phyloP scores from a whole-genome alignment of 31 red algal genomes.

The Porphyra umbilicalis region DNA sequence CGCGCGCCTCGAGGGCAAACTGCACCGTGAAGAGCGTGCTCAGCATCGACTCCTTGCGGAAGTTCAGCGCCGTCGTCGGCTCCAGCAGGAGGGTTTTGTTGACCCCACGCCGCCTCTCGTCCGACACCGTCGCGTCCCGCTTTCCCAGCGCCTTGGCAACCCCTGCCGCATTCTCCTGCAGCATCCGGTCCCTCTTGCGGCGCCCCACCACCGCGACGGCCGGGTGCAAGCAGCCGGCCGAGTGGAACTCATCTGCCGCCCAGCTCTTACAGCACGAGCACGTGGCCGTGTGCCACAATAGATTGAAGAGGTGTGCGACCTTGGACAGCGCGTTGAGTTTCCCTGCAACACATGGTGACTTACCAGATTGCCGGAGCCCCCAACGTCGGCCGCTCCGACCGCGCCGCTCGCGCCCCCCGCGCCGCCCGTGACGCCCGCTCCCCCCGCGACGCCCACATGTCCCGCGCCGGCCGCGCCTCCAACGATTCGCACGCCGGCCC shows the following conservation, averaged over 20 bases:
- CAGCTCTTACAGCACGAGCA: neutral
- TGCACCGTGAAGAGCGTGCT: neutral
- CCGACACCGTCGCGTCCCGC: neutral
- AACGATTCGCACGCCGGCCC: too few species aligned
- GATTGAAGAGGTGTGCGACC: neutral
- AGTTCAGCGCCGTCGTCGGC: neutral
- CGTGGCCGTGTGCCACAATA: neutral
- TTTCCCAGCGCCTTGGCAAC: neutral
- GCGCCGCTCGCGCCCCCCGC: too few species aligned
- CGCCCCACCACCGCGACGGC: neutral
- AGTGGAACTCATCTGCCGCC: neutral
- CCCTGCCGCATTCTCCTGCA: neutral
- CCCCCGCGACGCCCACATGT: too few species aligned
- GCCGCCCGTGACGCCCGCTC: too few species aligned
- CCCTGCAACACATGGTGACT: neutral
- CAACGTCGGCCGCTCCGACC: too few species aligned
- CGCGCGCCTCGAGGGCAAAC: neutral
- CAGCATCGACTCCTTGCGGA: neutral
- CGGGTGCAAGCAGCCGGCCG: neutral
- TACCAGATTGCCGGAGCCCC: too few species aligned
- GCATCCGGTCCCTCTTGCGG: neutral
- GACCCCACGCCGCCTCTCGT: neutral
- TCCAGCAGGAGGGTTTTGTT: neutral
- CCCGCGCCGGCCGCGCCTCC: too few species aligned
- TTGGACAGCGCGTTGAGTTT: neutral